phyloP scores from a whole-genome alignment of 75 land plant genomes.

The Ceratopteris richardii region DNA sequence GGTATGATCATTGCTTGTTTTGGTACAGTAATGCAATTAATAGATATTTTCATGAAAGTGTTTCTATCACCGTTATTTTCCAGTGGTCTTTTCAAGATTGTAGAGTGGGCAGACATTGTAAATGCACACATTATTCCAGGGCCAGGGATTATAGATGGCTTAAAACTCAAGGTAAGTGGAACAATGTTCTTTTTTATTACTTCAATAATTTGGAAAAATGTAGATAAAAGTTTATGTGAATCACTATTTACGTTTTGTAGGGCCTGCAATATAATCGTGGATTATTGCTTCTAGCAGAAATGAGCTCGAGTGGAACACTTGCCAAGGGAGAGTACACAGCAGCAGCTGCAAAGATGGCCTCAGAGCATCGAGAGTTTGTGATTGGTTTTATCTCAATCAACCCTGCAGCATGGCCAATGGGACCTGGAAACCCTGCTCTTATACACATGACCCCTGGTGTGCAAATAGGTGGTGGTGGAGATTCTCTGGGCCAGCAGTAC shows the following conservation, averaged over 20 bases:
- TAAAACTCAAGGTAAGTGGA: conserved; percentile 63
- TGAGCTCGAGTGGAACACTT: conserved; percentile 90
- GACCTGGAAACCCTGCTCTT: conserved; percentile 61
- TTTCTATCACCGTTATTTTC: too few species aligned
- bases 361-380: conserved; percentile 77
- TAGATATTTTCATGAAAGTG: conserved; percentile 8
- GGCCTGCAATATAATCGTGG: conserved; percentile 79
- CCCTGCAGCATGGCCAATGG: conserved; percentile 86
- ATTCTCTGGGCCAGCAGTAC: conserved; percentile 92
- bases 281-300: conserved; percentile 85
- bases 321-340: conserved; percentile 90
- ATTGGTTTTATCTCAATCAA: conserved; percentile 97
- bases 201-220: neutral
- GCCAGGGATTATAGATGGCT: conserved; percentile 91
- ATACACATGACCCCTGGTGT: conserved; percentile 98
- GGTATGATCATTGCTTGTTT: conserved; percentile 30
- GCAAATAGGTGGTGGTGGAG: conserved; percentile 85
- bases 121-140: conserved; percentile 94
- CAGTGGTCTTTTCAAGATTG: conserved; percentile 79
- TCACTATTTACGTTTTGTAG: conserved; percentile 16
- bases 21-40: neutral
- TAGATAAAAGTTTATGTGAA: neutral
- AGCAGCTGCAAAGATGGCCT: conserved; percentile 85
- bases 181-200: neutral
- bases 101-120: conserved; percentile 91